Evolutionary conservation across 139 green algal species (phyloP).

Genomic region (Chlorella sp.): DNA sequence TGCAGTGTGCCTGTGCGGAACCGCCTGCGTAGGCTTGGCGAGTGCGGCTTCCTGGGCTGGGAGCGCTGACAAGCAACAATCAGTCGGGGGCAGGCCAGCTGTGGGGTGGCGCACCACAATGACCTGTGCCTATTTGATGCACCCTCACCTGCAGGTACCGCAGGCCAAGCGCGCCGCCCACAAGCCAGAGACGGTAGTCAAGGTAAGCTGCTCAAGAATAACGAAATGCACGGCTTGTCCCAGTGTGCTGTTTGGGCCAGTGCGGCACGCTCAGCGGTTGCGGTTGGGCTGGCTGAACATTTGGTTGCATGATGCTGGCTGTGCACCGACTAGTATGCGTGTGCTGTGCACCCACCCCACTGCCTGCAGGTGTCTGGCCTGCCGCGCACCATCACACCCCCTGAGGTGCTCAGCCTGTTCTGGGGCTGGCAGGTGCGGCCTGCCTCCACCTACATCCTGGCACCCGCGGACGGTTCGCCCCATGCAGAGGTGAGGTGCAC

Average conservation of each 20-base stretch:
- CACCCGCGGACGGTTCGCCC: not conserved
- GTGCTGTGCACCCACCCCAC: not conserved
- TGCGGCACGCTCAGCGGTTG: too few relatives aligned
- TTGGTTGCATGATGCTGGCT: too few relatives aligned
- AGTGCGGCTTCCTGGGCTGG: too few relatives aligned
- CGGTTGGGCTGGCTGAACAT: not conserved
- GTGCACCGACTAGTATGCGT: too few relatives aligned
- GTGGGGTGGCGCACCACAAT: too few relatives aligned
- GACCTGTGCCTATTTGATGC: too few relatives aligned
- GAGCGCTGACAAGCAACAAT: too few relatives aligned
- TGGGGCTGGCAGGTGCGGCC: constrained; percentile 29
- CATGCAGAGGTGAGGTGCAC: not conserved
- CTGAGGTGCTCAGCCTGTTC: constrained; percentile 47
- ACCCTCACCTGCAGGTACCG: not conserved
- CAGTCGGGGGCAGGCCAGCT: too few relatives aligned
- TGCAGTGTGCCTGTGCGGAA: not conserved
- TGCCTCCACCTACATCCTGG: not conserved
- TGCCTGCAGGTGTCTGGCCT: constrained; percentile 25
- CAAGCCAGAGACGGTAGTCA: not conserved
- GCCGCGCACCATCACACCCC: constrained; percentile 23
- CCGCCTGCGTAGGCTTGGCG: too few relatives aligned
- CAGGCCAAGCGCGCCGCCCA: not conserved
- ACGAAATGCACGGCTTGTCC: too few relatives aligned
- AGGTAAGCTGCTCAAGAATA: too few relatives aligned
- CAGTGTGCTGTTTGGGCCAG: too few relatives aligned